Conservation (phyloP, 2,329 filamentous ascomycete genomes). For the Ascochyta rabiei region DNA sequence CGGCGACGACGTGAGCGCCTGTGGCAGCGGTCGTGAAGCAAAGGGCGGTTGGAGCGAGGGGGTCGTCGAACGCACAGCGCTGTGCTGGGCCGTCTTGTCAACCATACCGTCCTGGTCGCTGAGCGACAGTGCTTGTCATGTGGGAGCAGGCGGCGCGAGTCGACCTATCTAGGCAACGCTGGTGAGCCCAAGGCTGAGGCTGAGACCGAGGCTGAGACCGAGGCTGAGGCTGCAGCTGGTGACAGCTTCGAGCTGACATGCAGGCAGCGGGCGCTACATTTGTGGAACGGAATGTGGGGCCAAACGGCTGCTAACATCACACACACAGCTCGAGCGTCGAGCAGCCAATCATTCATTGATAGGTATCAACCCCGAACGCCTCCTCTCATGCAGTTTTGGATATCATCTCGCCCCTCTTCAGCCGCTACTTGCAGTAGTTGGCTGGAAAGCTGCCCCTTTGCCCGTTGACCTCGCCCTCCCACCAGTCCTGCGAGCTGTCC, state of each 20-base stretch:
- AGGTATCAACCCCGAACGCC: conserved; percentile 16
- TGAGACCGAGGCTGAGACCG: conserved; percentile 8
- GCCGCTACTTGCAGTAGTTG: conserved; percentile 70
- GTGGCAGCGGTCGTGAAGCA: conserved; percentile 27
- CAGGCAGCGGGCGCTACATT: conserved; percentile 3
- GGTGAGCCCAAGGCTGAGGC: neutral
- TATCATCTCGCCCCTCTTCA: conserved; percentile 16
- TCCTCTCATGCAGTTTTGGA: conserved; percentile 34
- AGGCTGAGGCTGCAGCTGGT: conserved; percentile 3
- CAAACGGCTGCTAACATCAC: neutral
- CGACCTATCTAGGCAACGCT: neutral
- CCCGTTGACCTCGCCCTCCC: conserved; percentile 78
- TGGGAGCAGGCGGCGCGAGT: neutral
- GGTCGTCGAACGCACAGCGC: conserved; percentile 1
- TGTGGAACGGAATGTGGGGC: conserved; percentile 1
- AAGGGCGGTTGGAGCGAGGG: conserved; percentile 32
- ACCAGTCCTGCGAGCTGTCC: conserved; percentile 82
- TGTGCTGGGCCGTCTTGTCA: conserved; percentile 17
- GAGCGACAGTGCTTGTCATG: neutral
- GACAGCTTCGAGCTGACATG: neutral
- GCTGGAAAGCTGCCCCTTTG: conserved; percentile 76
- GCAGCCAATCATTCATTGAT: neutral
- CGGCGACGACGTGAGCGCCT: conserved; percentile 14
- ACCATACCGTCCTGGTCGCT: conserved; percentile 19
- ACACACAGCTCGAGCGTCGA: neutral